A percentile compares a stretch with the other conserved stretches of the same genome.
Evolutionary conservation across 2,329 filamentous ascomycete species (phyloP).

Genomic region (Trichoderma brevicompactum): DNA sequence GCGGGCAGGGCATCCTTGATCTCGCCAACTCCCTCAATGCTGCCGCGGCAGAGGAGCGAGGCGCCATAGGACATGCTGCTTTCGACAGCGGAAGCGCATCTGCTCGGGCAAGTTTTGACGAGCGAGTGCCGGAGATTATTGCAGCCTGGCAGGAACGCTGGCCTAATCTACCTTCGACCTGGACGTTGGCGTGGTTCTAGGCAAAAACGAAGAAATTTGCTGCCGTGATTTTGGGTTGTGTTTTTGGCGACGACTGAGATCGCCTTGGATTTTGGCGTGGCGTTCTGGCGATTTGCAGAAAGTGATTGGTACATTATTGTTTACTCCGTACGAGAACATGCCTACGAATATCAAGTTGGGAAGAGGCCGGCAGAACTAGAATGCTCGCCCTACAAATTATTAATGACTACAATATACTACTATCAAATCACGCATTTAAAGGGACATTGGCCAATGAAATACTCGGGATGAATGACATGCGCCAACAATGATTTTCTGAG

Average conservation of each 20-base stretch:
- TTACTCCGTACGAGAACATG: not conserved
- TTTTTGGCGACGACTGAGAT: not conserved
- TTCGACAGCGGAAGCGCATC: conserved; percentile 73
- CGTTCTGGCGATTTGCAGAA: conserved; percentile 20
- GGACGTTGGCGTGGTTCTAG: conserved; percentile 95
- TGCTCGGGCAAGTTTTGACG: conserved; percentile 81
- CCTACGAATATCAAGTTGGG: not conserved
- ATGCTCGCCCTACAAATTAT: not conserved
- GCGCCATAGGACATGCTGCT: conserved; percentile 62
- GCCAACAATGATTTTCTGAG: no score
- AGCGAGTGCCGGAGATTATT: conserved; percentile 88
- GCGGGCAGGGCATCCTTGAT: conserved; percentile 89
- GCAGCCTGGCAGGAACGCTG: conserved; percentile 93
- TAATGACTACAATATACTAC: not conserved
- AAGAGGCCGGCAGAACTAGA: not conserved
- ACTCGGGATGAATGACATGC: no score
- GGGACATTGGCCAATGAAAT: not conserved
- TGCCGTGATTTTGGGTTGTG: not conserved
- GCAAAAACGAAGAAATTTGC: not conserved
- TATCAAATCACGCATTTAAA: not conserved
- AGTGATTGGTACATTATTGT: conserved; percentile 1
- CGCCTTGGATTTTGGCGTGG: conserved; percentile 20
- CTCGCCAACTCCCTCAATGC: conserved; percentile 83
- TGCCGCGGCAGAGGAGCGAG: conserved; percentile 76
- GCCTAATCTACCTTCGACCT: conserved; percentile 87